These are phyloP conservation scores for Ceratocystiopsis minuta DNA, from an alignment of 2,329 filamentous ascomycete genomes.

Conservation along the genomic window DNA sequence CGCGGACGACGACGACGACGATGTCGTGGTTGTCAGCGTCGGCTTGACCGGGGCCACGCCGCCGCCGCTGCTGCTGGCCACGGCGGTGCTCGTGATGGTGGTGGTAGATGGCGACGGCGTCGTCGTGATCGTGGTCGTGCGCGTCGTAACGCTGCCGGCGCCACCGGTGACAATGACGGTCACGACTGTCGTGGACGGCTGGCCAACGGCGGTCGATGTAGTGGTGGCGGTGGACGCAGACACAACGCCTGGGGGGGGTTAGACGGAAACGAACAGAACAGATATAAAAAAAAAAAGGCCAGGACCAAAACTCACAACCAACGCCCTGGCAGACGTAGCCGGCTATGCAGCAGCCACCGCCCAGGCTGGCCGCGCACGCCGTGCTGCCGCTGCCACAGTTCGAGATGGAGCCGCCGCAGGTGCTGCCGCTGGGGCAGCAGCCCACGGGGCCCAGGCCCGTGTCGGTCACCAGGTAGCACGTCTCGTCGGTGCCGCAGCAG, in stretches of 20 bases:
- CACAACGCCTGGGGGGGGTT: no score
- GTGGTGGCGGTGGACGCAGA: slow-evolving; percentile 16
- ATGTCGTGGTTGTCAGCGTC: slow-evolving; percentile 18
- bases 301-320: slow-evolving; percentile 39
- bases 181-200: slow-evolving; percentile 21
- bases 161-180: slow-evolving; percentile 22
- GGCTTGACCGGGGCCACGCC: slow-evolving; percentile 29
- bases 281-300: no score
- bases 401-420: slow-evolving; percentile 44
- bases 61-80: slow-evolving; percentile 18
- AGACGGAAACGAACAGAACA: no score
- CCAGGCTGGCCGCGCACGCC: slow-evolving; percentile 44
- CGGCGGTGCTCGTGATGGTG: slow-evolving; percentile 16
- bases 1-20: slow-evolving; percentile 5
- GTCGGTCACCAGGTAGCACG: slow-evolving; percentile 46
- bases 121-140: slow-evolving; percentile 21
- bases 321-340: slow-evolving; percentile 51
- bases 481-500: slow-evolving; percentile 51
- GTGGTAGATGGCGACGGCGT: slow-evolving; percentile 12
- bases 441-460: slow-evolving; percentile 49
- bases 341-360: slow-evolving; percentile 60
- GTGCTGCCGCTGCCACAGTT: slow-evolving; percentile 43
- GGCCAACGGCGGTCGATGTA: slow-evolving; percentile 20
- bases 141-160: slow-evolving; percentile 10
- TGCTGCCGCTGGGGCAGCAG: slow-evolving; percentile 51